Conservation (phyloP, 164 flowering plant species). For the Dillenia turbinata region DNA sequence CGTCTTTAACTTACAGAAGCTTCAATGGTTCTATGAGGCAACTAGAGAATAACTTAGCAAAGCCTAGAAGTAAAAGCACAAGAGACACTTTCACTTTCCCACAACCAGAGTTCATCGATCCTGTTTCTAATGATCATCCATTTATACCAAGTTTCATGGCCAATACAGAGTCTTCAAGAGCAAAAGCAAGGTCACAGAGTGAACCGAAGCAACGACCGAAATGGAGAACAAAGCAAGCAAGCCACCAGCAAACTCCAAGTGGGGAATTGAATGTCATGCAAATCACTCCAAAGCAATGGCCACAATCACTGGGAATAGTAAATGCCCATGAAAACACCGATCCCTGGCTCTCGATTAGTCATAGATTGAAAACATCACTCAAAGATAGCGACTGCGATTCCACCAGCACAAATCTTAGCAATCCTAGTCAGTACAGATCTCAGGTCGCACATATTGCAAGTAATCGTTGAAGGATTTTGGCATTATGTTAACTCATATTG, state of each 20-base stretch:
- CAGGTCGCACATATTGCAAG: no score
- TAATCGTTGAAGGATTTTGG: no score
- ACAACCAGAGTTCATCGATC: constrained; percentile 1
- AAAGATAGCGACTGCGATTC: constrained; percentile 8
- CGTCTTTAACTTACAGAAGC: neutral
- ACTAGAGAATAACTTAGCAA: constrained; percentile 1
- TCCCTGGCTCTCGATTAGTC: constrained; percentile 21
- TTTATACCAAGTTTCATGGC: constrained; percentile 35
- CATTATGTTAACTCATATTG: no score
- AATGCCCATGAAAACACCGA: constrained; percentile 3
- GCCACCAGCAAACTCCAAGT: neutral
- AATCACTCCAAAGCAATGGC: constrained; percentile 4
- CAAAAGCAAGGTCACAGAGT: constrained; percentile 42
- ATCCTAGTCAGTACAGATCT: constrained; percentile 5
- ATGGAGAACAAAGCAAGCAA: neutral
- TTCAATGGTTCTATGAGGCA: neutral
- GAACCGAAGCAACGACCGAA: constrained; percentile 39
- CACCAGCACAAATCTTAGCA: neutral
- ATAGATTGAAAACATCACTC: neutral
- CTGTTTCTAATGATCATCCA: neutral
- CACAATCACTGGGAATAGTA: constrained; percentile 9
- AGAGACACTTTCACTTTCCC: neutral
- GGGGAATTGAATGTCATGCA: neutral
- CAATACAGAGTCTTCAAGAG: constrained; percentile 44
- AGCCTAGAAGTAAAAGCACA: neutral